Evolutionary conservation across 768 basidiomycete species (phyloP), one percentile per base, ranked within the genome.

Genomic region (Boletus vermiculosoides): DNA sequence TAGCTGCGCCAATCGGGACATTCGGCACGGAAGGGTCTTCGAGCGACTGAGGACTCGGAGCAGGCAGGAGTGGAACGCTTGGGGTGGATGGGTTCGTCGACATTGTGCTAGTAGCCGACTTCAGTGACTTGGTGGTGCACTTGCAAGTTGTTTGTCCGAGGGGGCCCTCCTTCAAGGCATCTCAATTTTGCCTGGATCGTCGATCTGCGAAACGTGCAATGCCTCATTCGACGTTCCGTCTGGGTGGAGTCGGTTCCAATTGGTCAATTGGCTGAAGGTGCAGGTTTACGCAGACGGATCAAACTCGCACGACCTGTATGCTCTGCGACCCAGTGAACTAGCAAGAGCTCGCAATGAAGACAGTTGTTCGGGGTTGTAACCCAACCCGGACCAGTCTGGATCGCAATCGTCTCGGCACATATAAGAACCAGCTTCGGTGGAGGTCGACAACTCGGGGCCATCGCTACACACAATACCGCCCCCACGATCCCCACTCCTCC

Each of bases 1-100:
- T 59, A 11, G 60, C 66, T 22, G 62, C 52, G 15, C 59, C 58
- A 12, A 64, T 45, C 16, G 61, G 45, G 5, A 65, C 54, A 37
- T 65, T 56, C 7, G 54, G 44, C 30, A 57, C 54, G 3, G 39
- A 34, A 22, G 52, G 37, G 37, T 65, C 48, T 22, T 60, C 34
- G 42, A 50, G 54, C 12, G 61, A 56, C 28, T 58, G 44, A 11
- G 53, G 20, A 25, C 40, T 42, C 3, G 53, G 62, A 31, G 54
- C 49, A 28, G 52, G 53, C 3, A 65, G 46, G 20, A 65, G 61
- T 39, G 46, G 57, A 36, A 51, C 30, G n/a, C 5, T 46, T 11
- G 44, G 30, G 2, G 44, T 25, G 15, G 59, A 36, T 25, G 45
- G 2, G 41, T 55, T 45, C 13, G 54, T 64, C 37, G 56, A 46